Percentiles rank a stretch among this genome's conserved stretches.
phyloP scores from a whole-genome alignment of 805 yeast genomes.

The Kodamaea hsintzibuensis region DNA sequence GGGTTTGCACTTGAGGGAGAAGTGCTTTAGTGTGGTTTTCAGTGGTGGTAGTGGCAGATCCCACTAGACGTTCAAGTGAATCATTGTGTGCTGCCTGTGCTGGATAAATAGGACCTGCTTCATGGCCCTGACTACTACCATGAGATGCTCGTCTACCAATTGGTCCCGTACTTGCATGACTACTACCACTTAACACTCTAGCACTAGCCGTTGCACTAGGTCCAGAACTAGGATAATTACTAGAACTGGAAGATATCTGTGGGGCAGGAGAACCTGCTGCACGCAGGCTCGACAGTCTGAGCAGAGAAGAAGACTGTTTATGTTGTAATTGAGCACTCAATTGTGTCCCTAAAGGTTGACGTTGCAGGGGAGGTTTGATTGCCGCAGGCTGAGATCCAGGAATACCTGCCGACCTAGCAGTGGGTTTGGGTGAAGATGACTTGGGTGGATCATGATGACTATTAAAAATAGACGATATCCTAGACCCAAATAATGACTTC shows the following conservation, averaged over 20 bases:
- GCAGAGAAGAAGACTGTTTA: neutral
- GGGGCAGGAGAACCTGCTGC: neutral
- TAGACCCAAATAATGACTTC: constrained; percentile 28
- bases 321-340: neutral
- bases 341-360: neutral
- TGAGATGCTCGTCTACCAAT: too few species aligned
- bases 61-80: neutral
- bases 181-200: neutral
- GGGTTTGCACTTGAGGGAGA: neutral
- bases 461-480: constrained; percentile 33
- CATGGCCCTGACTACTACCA: neutral
- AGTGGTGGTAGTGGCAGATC: neutral
- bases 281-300: neutral
- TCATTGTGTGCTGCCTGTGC: neutral
- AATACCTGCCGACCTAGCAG: neutral
- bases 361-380: neutral
- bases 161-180: neutral
- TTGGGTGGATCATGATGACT: constrained; percentile 10
- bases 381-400: neutral
- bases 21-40: neutral
- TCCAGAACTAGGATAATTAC: neutral
- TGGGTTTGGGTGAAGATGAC: constrained; percentile 8
- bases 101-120: neutral
- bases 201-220: neutral
- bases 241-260: neutral